Percentiles rank a stretch among this genome's conserved stretches.
phyloP scores from a whole-genome alignment of 2,329 filamentous ascomycete genomes.

The Fusarium liriodendri region DNA sequence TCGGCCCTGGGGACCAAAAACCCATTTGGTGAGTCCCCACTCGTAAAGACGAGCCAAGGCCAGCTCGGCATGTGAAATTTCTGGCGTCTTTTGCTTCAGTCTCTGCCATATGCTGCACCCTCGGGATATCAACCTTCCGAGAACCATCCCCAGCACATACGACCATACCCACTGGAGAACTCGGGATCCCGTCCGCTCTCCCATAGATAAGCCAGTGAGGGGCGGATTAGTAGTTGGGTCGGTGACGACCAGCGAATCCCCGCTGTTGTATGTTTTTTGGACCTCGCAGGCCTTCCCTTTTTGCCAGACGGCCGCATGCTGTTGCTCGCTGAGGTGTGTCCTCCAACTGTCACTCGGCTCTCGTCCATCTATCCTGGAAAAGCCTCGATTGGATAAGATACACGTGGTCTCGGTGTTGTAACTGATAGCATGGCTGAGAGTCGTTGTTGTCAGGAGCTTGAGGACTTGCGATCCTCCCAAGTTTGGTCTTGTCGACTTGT shows the following conservation, averaged over 20 bases:
- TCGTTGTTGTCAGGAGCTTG: too few species aligned
- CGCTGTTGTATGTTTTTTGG: background rate
- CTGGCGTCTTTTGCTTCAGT: background rate
- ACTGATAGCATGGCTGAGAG: too few species aligned
- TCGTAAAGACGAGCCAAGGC: background rate
- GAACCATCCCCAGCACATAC: background rate
- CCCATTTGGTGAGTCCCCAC: background rate
- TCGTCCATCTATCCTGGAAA: rapidly evolving
- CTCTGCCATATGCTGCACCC: background rate
- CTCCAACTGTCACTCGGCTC: rapidly evolving
- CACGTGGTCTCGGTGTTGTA: background rate
- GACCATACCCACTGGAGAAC: background rate
- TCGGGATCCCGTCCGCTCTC: background rate
- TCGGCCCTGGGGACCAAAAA: background rate
- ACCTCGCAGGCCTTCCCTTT: background rate
- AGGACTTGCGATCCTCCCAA: background rate
- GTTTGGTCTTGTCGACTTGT: background rate
- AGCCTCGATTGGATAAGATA: background rate
- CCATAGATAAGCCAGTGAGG: background rate
- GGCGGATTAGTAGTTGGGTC: background rate
- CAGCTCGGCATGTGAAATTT: background rate
- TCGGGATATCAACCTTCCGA: background rate
- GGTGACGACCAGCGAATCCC: background rate
- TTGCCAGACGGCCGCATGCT: background rate
- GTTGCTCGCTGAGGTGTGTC: background rate